Base-by-base conservation (phyloP, 2,329 filamentous ascomycete species). In the Emmonsiellopsis sp. region DNA sequence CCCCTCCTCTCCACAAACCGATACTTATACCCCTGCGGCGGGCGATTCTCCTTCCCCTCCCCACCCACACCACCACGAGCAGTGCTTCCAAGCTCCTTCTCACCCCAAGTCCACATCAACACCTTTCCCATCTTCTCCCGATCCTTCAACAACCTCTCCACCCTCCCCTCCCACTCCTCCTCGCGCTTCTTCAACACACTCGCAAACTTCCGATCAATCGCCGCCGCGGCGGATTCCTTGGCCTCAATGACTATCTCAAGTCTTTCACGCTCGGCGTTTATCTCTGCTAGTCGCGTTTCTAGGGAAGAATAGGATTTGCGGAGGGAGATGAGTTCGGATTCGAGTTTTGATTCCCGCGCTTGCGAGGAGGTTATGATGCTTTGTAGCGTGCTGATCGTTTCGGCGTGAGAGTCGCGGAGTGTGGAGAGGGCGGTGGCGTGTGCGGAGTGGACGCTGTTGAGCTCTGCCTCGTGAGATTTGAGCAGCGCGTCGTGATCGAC, bases 121-220 rank as follows among this genome's bases (percentile, higher is more conserved):
- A 65, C 68, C 43, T 69, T 70, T 2, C 64, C 63, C 68, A 73
- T 70, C 32, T 63, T 62, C 30, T 73, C 70, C 8, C 70, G 62
- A 41, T 73, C 72, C 53, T 66, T 67, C 9, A 74, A 65, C 7
- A 74, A 57, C 10, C 71, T 55, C 47, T 73, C 66, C 2, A 73
- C 62, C 5, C 72, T 67, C 0, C 67, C 62, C 54, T 72, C 65
- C 72, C 72, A 75, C 51, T 71, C 70, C 26, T 67, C 66, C 58
- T 75, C 72, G 35, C 71, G 65, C 57, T 70, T 71, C 47, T 73
- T 69, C 11, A 73, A 64, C 0, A 70, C 70, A 45, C 64, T 61
- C 8, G 69, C 66, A 50, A 75, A 70, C 38, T 68, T 67, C 52
- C 65, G 59, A 55, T 74, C 72, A 15, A 74, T 51, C 3, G 67